phyloP scores from a whole-genome alignment of 1,284 basidiomycete genomes.

The Puccinia horiana region DNA sequence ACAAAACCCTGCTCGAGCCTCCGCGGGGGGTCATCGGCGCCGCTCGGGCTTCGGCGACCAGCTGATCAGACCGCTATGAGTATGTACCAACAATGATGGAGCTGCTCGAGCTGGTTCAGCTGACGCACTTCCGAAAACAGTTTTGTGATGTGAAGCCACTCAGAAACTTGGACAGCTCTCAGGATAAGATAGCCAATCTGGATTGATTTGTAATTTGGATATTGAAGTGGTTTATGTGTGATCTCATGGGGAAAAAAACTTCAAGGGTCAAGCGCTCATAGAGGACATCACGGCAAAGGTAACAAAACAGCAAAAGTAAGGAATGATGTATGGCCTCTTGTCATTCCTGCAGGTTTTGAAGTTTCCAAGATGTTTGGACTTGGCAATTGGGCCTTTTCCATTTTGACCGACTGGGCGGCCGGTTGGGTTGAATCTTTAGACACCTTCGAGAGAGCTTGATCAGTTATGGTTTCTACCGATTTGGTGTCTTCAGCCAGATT shows the following conservation, averaged over 20 bases:
- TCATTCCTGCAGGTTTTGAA: conserved; percentile 42
- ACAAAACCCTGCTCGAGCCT: no score
- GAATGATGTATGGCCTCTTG: conserved; percentile 49
- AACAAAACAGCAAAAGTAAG: conserved; percentile 47
- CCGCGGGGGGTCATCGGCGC: no score
- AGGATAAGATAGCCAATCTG: background rate
- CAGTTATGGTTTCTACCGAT: background rate
- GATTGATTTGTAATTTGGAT: no score
- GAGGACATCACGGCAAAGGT: conserved; percentile 11
- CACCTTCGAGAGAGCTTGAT: background rate
- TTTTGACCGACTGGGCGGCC: background rate
- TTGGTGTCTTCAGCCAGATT: background rate
- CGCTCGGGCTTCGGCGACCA: no score
- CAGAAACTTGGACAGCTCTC: background rate
- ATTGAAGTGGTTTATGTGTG: no score
- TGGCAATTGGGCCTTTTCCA: background rate
- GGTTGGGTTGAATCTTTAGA: background rate
- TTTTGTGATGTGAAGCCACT: no score
- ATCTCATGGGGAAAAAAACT: no score
- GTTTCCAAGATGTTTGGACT: conserved; percentile 34
- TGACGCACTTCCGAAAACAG: background rate
- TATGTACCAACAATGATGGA: background rate
- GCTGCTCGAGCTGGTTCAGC: no score
- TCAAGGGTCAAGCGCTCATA: no score
- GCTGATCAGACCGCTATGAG: no score